phyloP scores from a whole-genome alignment of 2,329 filamentous ascomycete genomes.

The Sphaerulina populicola region DNA sequence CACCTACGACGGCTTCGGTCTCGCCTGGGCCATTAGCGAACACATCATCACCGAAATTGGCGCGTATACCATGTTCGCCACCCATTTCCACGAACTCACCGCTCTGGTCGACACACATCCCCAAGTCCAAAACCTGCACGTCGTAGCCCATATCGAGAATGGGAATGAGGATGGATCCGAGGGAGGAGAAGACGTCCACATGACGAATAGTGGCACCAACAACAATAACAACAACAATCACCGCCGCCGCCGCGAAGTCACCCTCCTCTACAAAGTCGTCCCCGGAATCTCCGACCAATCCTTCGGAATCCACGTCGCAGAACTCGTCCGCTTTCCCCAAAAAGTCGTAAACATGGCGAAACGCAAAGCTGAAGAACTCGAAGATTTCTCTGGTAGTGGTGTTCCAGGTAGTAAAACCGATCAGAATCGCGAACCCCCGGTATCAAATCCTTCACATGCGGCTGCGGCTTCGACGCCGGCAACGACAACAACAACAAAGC shows the following conservation, averaged over 20 bases:
- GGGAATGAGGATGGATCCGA: conserved; percentile 51
- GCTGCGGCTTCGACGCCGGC: conserved; percentile 39
- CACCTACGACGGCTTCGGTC: conserved; percentile 94
- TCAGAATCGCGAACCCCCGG: no score
- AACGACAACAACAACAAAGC: conserved; percentile 45
- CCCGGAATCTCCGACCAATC: conserved; percentile 93
- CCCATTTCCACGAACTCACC: conserved; percentile 96
- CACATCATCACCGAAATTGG: conserved; percentile 94
- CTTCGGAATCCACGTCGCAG: conserved; percentile 96
- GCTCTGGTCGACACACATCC: conserved; percentile 78
- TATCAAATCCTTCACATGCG: conserved; percentile 26
- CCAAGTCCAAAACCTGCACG: conserved; percentile 86
- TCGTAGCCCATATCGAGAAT: conserved; percentile 79
- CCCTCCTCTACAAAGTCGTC: conserved; percentile 91
- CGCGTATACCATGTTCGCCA: conserved; percentile 90
- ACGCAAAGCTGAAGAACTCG: conserved; percentile 92
- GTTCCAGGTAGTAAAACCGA: no score
- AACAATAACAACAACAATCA: conserved; percentile 16
- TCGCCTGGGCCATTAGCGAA: conserved; percentile 98
- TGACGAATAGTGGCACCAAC: conserved; percentile 18
- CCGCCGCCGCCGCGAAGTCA: conserved; percentile 68
- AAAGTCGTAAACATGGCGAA: conserved; percentile 99
- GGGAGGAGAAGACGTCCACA: conserved; percentile 35
- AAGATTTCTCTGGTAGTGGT: conserved; percentile 72
- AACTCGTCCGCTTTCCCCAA: conserved; percentile 88